Percentiles rank a stretch among this genome's conserved stretches.
phyloP scores from a whole-genome alignment of 192 early-diverging fungal species.

The Ambispora gerdemannii region DNA sequence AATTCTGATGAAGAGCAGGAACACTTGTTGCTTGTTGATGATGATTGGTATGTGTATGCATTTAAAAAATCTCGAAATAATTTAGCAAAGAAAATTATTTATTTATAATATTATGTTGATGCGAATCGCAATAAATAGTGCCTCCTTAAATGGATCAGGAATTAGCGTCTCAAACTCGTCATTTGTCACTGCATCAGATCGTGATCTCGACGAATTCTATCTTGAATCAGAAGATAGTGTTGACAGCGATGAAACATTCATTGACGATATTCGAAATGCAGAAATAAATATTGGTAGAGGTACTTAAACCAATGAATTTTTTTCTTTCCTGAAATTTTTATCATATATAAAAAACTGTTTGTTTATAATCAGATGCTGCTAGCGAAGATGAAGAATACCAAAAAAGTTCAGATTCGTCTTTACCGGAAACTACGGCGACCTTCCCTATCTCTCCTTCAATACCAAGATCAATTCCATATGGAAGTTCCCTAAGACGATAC shows the following conservation, averaged over 20 bases:
- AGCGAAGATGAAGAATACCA: not conserved
- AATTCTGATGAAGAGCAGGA: not conserved
- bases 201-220: not conserved
- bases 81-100: too few relatives aligned
- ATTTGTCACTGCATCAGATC: conserved; percentile 12
- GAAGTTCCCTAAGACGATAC: conserved; percentile 54
- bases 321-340: too few relatives aligned
- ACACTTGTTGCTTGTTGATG: not conserved
- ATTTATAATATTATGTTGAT: too few relatives aligned
- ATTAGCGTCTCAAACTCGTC: conserved; percentile 26
- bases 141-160: conserved; percentile 6
- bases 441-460: conserved; percentile 13
- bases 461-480: conserved; percentile 56
- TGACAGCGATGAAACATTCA: not conserved
- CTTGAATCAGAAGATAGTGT: not conserved
- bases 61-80: too few relatives aligned
- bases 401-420: too few relatives aligned
- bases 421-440: not conserved
- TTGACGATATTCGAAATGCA: not conserved
- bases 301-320: not conserved
- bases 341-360: not conserved
- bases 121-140: too few relatives aligned
- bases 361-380: not conserved
- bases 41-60: not conserved
- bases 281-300: conserved; percentile 4